Evolutionary conservation across 1,139 yeast species (phyloP), one percentile per base, ranked within the genome.

Genomic region (Pneumocystis jirovecii): DNA sequence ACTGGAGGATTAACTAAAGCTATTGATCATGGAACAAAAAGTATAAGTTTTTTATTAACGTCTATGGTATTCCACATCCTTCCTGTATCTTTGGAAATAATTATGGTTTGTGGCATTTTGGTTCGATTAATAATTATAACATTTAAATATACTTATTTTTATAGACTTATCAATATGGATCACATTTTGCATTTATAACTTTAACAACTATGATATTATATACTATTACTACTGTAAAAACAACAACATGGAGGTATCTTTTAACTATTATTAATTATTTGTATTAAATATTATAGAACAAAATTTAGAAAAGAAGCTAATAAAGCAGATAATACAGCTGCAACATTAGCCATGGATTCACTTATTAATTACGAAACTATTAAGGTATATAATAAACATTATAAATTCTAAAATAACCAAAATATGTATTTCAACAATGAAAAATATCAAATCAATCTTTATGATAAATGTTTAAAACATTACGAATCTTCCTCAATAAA

Each of bases 31-130:
- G 99, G 99, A 74, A 93, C 97, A 0, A 93, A 93, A 71, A 98
- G 99, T 76, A 93, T 93, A 65, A 86, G 96, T 34, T 91, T 87
- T 72, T 97, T 93, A 5, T 78, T 93, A 65, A 85, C 89, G 59
- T 96, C 98, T 2, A 88, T 93, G 96, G 96, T 95, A 17, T 93
- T 93, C 78, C 98, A 95, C 74, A 91, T 93, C 40, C 80, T 93
- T 61, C 99, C 99, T 6, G 87, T 93, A 56, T 81, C 95, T 1
- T 87, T 93, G 74, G 99, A 93, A 75, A 93, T 93, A 65, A 81
- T 88, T 3, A 85, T 93, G 67, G 99, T 93, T 7, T 89, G 97
- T 75, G 96, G 97, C 66, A 88, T 93, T 61, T 79, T 93, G 71
- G 65, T 60, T n/a, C 2, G 25, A n/a, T 35, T 10, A 42, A 50